Evolutionary conservation across 2,329 filamentous ascomycete species (phyloP).

Genomic region (Alternaria incomplexa): DNA sequence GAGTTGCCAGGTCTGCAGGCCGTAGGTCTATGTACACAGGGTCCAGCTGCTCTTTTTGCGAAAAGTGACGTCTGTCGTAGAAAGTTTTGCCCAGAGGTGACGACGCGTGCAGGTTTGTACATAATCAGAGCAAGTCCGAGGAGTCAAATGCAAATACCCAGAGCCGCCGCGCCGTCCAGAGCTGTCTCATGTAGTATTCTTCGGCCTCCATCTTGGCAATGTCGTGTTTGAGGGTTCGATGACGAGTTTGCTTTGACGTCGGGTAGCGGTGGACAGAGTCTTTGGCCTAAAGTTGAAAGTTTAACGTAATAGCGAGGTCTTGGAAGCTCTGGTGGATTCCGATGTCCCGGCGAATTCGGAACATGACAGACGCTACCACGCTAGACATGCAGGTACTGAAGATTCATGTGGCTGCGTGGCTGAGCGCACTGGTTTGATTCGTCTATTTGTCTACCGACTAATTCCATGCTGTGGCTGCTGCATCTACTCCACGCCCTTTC

Average conservation of each 20-base stretch:
- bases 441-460: not conserved
- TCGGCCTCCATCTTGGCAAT: conserved; percentile 21
- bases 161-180: conserved; percentile 8
- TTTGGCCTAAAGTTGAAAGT: not conserved
- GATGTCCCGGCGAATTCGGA: conserved; percentile 15
- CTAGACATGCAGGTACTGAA: conserved; percentile 13
- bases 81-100: conserved; percentile 6
- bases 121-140: conserved; percentile 10
- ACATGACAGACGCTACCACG: not conserved
- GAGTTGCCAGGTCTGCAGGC: not conserved
- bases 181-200: conserved; percentile 15
- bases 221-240: conserved; percentile 17
- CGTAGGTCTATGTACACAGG: not conserved
- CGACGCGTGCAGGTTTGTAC: conserved; percentile 18
- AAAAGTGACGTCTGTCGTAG: conserved; percentile 7
- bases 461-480: not conserved
- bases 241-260: conserved; percentile 18
- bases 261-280: conserved; percentile 1
- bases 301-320: conserved; percentile 29
- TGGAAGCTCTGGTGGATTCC: conserved; percentile 17
- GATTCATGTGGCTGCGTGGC: conserved; percentile 8
- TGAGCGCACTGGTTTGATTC: conserved; percentile 1
- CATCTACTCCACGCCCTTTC: conserved; percentile 36
- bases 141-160: not conserved
- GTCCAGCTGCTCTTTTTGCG: not conserved